Evolutionary conservation across 257 asterid genomes (phyloP), one percentile per base, ranked within the genome.

Genomic region (Thymus quinquecostatus): DNA sequence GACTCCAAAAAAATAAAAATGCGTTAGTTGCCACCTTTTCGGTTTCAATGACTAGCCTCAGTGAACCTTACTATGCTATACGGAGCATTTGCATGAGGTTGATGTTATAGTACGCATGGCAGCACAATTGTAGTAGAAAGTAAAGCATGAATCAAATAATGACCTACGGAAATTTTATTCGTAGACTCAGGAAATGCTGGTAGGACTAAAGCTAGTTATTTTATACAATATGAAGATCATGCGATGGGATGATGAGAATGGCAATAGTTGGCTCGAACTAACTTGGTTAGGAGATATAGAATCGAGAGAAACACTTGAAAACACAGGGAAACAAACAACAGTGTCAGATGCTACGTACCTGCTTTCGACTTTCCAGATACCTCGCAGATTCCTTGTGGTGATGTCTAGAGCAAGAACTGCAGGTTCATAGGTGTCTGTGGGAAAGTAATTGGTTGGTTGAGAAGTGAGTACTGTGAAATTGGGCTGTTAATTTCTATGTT

Each of bases 361-460:
- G 81, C 62, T 62, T 56, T 38, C 21, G 65, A 67, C 43, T 56
- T 55, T 65, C 72, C 48, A 53, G 66, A 59, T 67, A 73, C 60
- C 38, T 53, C 60, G 34, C 28, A 48, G 65, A 6, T 72, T 55
- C 57, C 38, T 47, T 36, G 68, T 13, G 70, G 62, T 43, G 77
- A 36, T 50, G 67, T 34, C 47, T 29, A n/a, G 57, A 13, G 66
- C 60, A 51, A 5, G 59, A 61, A 54, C 44, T 68, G 80, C 66
- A 10, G 71, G 44, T 68, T 14, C 28, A 21, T 43, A 44, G 71
- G 73, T 48, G 75, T 81, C 68, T 13, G 68, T 45, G 75, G 72
- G 67, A 61, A 60, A 29, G 28, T 49, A 47, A 48, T 53, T 45
- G 86, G 89, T 69, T 84, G 82, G 33, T 79, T 75, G 2, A 30